Evolutionary conservation across 768 basidiomycete genomes (phyloP), one percentile per base, ranked within the genome.

Genomic region (Boletus vinaceobasis): DNA sequence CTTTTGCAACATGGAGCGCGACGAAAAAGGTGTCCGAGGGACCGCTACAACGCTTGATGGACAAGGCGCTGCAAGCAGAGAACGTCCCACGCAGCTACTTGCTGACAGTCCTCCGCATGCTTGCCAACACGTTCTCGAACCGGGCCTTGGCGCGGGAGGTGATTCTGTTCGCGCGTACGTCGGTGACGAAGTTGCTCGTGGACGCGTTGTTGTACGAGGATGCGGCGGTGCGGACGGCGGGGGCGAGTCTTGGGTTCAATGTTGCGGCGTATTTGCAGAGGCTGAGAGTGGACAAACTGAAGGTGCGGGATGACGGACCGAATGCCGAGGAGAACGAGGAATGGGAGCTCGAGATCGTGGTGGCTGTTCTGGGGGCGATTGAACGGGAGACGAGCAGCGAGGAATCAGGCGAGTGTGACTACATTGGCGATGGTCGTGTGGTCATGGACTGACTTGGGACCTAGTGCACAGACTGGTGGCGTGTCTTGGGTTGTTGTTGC

Each of bases 331-430:
- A 81, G 48, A 82, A 84, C 50, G 90, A 80, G 19, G 93, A 94
- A 51, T 95, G 91, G 90, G 85, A 92, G 64, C 76, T 89, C 0
- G 95, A 97, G 74, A 71, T 96, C 32, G 75, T 86, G 2, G 90
- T 87, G 62, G 95, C 90, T 1, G 65, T 97, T n/a, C 67, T 94
- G 0, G 90, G 93, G 68, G 90, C 88, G 17, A 63, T 96, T 19
- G 78, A 77, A 48, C 79, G 80, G 58, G 93, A 96, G 73, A 79
- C 74, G 58, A 71, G 75, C 50, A 89, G 77, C 59, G 89, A 91
- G 68, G 94, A 95, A 65, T 84, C 91, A 61, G 85, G 93, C 89
- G 52, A 71, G 90, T 69, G 26, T 5, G 33, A 10, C 23, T 19
- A 2, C 9, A 19, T 13, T 19, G 23, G 4, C 1, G 15, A 11